Percentiles rank a stretch among this genome's conserved stretches.
Evolutionary conservation across 2,329 filamentous ascomycete genomes (phyloP).

Genomic region (Diaporthe citriasiana): DNA sequence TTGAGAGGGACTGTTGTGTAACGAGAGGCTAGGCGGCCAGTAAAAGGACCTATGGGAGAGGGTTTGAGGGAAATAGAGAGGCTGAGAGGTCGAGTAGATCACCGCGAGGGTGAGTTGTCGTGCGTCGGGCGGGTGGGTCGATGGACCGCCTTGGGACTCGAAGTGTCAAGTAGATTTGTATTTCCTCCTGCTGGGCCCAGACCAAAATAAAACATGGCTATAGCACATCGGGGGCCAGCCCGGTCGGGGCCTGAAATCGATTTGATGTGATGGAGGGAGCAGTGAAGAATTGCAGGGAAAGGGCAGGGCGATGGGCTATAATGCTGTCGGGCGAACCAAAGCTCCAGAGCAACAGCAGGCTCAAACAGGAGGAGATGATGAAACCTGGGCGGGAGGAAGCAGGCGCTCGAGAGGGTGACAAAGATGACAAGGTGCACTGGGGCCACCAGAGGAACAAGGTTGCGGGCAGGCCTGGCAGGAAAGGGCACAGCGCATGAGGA

Average conservation of each 20-base stretch:
- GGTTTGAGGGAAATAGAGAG: constrained; percentile 22
- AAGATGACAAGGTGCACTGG: constrained; percentile 27
- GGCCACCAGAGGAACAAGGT: constrained; percentile 17
- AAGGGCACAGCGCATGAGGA: constrained; percentile 35
- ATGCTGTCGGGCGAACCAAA: constrained; percentile 36
- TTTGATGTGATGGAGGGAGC: constrained; percentile 18
- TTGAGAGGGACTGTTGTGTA: constrained; percentile 23
- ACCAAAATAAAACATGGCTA: constrained; percentile 39
- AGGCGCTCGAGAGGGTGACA: constrained; percentile 16
- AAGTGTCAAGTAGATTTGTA: constrained; percentile 34
- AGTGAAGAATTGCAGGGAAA: background rate
- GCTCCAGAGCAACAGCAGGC: constrained; percentile 14
- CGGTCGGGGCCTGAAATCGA: constrained; percentile 27
- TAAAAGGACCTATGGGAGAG: constrained; percentile 32
- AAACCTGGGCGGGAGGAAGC: constrained; percentile 36
- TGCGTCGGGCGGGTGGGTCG: constrained; percentile 35
- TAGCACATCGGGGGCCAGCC: constrained; percentile 37
- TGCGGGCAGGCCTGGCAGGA: constrained; percentile 26
- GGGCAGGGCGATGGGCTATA: constrained; percentile 22
- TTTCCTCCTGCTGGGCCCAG: constrained; percentile 36
- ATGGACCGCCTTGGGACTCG: constrained; percentile 1
- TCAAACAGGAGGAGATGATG: constrained; percentile 39
- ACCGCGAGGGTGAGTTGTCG: constrained; percentile 34
- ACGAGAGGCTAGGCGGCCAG: constrained; percentile 35
- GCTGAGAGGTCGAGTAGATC: constrained; percentile 27